Percentiles rank a stretch among this genome's conserved stretches.
phyloP scores from a whole-genome alignment of 495 filamentous ascomycete genomes.

The Penicillium egyptiacum region DNA sequence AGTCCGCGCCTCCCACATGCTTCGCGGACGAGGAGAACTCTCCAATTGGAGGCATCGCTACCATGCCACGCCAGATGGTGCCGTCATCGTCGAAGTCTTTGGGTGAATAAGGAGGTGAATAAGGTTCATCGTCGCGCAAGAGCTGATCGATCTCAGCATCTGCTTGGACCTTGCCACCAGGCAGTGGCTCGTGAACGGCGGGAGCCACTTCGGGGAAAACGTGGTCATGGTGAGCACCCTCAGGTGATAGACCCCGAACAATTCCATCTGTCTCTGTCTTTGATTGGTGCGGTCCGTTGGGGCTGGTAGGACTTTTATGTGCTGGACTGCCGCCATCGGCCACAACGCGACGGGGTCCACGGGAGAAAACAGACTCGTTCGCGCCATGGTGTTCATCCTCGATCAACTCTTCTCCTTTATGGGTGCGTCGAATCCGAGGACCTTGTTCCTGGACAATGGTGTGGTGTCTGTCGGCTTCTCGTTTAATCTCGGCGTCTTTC shows the following conservation, averaged over 20 bases:
- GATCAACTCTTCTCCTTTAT: conserved; percentile 92
- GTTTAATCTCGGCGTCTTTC: conserved; percentile 69
- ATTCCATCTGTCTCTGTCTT: conserved; percentile 29
- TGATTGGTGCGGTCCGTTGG: conserved; percentile 26
- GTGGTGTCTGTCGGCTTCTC: conserved; percentile 83
- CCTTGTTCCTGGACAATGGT: conserved; percentile 80
- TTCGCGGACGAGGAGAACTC: conserved; percentile 75
- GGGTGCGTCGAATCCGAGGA: conserved; percentile 83
- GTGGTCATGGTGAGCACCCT: conserved; percentile 39
- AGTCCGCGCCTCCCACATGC: conserved; percentile 77
- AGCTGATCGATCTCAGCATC: conserved; percentile 92
- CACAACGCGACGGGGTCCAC: conserved; percentile 37
- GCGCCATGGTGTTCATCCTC: conserved; percentile 60
- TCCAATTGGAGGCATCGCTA: conserved; percentile 74
- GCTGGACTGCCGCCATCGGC: conserved; percentile 40
- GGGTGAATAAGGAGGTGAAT: conserved; percentile 85
- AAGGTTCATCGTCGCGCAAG: conserved; percentile 78
- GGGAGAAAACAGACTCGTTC: conserved; percentile 52
- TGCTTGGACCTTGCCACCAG: conserved; percentile 50
- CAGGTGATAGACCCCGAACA: conserved; percentile 35
- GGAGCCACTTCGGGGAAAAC: conserved; percentile 47
- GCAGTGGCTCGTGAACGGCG: conserved; percentile 45
- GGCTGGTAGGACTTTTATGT: conserved; percentile 37
- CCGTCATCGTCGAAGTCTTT: conserved; percentile 66
- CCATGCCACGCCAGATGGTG: conserved; percentile 73